Percentiles rank a stretch among this genome's conserved stretches.
Conservation (phyloP, 495 filamentous ascomycete species). For the Neurospora sp. region DNA sequence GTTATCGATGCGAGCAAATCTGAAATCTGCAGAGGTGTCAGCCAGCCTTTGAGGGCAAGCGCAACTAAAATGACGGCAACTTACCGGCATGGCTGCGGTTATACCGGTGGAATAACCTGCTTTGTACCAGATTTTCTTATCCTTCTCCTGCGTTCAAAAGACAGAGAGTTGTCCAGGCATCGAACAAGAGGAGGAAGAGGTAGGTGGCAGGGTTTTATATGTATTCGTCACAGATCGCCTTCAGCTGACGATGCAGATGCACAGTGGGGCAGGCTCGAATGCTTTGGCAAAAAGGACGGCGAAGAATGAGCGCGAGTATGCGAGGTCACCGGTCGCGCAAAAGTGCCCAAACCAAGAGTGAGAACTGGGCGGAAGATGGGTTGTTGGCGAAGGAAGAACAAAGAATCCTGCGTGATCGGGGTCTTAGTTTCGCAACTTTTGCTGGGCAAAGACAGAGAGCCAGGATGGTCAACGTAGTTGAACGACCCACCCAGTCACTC, state of each 20-base stretch:
- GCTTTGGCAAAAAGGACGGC: not conserved
- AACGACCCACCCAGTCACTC: not conserved
- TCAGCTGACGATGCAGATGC: not conserved
- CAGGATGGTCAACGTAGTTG: not conserved
- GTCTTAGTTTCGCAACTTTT: not conserved
- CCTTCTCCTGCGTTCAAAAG: conserved; percentile 24
- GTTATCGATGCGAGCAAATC: conserved; percentile 48
- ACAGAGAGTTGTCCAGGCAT: conserved; percentile 19
- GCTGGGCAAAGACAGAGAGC: not conserved
- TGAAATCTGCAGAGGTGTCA: conserved; percentile 29
- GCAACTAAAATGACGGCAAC: not conserved
- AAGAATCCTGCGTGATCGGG: conserved; percentile 14
- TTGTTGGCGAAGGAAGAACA: conserved; percentile 8
- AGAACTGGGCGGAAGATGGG: not conserved
- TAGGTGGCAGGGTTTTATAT: not conserved
- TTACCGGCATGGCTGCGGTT: conserved; percentile 19
- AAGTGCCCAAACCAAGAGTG: not conserved
- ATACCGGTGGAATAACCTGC: not conserved
- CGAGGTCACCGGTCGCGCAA: not conserved
- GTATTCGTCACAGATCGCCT: not conserved
- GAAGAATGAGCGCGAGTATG: not conserved
- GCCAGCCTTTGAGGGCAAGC: not conserved
- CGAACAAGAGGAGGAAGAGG: conserved; percentile 2
- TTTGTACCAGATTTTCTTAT: not conserved
- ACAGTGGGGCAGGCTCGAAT: not conserved